These are phyloP conservation scores for Pseudopithomyces chartarum DNA, from an alignment of 2,329 filamentous ascomycete genomes.

Conservation along the genomic window DNA sequence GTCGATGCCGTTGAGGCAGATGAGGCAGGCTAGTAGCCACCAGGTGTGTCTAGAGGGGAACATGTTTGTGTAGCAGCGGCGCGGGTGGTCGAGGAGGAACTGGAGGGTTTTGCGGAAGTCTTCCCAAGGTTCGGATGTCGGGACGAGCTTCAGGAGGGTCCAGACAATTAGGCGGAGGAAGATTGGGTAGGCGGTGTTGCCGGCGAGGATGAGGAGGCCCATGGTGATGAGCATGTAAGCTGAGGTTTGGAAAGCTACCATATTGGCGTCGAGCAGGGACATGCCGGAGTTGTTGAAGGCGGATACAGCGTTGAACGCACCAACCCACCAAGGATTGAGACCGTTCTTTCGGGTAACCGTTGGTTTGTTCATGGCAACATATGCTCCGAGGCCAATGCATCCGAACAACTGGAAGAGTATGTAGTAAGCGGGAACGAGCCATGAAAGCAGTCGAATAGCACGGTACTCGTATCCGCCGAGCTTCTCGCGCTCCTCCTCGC, in stretches of 20 bases:
- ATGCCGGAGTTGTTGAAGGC: conserved; percentile 63
- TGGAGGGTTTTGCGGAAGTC: conserved; percentile 52
- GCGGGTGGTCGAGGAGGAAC: conserved; percentile 66
- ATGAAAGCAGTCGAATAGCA: conserved; percentile 53
- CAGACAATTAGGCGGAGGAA: conserved; percentile 64
- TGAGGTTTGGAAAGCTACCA: conserved; percentile 61
- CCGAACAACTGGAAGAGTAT: conserved; percentile 19
- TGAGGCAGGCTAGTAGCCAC: conserved; percentile 58
- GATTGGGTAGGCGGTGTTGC: conserved; percentile 61
- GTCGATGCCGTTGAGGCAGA: conserved; percentile 60
- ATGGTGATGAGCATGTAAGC: conserved; percentile 54
- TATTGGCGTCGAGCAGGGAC: conserved; percentile 58
- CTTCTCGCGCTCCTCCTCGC: conserved; percentile 47
- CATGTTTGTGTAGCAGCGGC: conserved; percentile 65
- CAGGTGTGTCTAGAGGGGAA: conserved; percentile 64
- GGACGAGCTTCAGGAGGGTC: conserved; percentile 54
- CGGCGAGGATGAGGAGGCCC: conserved; percentile 56
- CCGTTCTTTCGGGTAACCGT: conserved; percentile 49
- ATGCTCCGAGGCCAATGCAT: conserved; percentile 33
- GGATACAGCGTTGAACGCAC: conserved; percentile 68
- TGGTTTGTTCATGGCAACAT: conserved; percentile 49
- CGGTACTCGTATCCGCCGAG: conserved; percentile 59
- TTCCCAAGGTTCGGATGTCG: conserved; percentile 47
- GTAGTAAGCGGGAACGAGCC: conserved; percentile 46
- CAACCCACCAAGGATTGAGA: conserved; percentile 54